phyloP scores from a whole-genome alignment of 78 protist genomes.

The Blattamonas nauphoetae region DNA sequence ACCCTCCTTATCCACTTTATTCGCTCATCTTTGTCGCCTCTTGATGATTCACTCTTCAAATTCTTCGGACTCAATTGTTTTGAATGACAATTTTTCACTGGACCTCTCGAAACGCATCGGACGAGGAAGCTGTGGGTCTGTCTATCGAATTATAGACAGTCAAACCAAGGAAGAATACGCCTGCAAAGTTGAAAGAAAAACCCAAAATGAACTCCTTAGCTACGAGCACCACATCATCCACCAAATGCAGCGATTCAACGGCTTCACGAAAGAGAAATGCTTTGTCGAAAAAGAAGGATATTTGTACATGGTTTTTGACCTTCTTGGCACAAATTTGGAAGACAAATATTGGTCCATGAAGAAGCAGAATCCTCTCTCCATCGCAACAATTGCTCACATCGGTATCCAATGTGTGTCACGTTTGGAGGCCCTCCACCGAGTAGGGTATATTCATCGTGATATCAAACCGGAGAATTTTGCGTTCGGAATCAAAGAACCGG shows the following conservation, averaged over 20 bases:
- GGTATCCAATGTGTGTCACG: not conserved
- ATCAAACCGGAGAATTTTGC: conserved; percentile 18
- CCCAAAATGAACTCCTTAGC: not conserved
- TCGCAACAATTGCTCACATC: too few relatives aligned
- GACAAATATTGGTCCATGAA: not conserved
- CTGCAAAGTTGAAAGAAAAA: not conserved
- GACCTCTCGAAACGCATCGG: too few relatives aligned
- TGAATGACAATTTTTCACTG: too few relatives aligned
- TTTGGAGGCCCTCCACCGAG: conserved; percentile 2
- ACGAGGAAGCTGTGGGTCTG: conserved; percentile 7
- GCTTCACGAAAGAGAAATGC: not conserved
- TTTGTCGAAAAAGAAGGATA: not conserved
- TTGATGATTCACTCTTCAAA: too few relatives aligned
- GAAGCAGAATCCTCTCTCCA: not conserved
- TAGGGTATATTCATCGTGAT: conserved; percentile 27
- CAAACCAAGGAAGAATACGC: not conserved
- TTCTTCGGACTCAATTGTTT: too few relatives aligned
- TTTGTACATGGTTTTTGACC: conserved; percentile 12
- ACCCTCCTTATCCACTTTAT: too few relatives aligned
- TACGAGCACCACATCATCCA: conserved; percentile 2
- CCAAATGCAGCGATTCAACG: not conserved
- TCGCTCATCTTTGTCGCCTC: too few relatives aligned
- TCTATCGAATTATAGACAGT: conserved; percentile 12
- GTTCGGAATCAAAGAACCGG: too few relatives aligned
- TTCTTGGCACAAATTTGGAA: conserved; percentile 20